A percentile compares a stretch with the other conserved stretches of the same genome.
Conservation (phyloP, 306 rosid species). For the Arachis stenosperma region DNA sequence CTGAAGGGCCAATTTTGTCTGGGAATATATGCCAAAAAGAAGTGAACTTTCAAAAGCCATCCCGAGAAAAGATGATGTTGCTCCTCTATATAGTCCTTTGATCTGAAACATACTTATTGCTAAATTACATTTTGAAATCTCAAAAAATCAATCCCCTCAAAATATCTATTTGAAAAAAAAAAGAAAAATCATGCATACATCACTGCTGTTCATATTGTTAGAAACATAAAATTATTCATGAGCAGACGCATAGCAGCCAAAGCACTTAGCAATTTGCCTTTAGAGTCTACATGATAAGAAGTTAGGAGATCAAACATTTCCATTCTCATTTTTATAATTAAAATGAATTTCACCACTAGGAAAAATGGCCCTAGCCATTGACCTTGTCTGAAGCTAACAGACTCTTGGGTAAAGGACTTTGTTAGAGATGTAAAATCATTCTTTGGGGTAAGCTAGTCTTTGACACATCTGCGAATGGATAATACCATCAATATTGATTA, state of each 20-base stretch:
- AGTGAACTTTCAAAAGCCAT: constrained; percentile 92
- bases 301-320: neutral
- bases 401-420: neutral
- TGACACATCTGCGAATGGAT: neutral
- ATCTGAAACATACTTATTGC: constrained; percentile 59
- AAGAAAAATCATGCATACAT: neutral
- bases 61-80: constrained; percentile 90
- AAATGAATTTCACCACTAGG: neutral
- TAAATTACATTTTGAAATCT: constrained; percentile 26
- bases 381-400: constrained; percentile 7
- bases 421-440: constrained; percentile 19
- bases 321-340: constrained; percentile 20
- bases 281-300: neutral
- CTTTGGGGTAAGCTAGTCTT: neutral
- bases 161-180: neutral
- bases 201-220: constrained; percentile 16
- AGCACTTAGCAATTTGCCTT: constrained; percentile 1
- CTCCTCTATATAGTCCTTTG: constrained; percentile 94
- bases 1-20: constrained; percentile 77
- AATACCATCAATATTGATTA: constrained; percentile 5
- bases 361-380: constrained; percentile 4
- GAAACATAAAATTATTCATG: constrained; percentile 26
- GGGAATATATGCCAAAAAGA: constrained; percentile 89
- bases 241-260: constrained; percentile 3
- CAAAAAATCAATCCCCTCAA: constrained; percentile 27